Evolutionary conservation across 371 early-diverging fungal genomes (phyloP).

Genomic region (Mucor lusitanicus): DNA sequence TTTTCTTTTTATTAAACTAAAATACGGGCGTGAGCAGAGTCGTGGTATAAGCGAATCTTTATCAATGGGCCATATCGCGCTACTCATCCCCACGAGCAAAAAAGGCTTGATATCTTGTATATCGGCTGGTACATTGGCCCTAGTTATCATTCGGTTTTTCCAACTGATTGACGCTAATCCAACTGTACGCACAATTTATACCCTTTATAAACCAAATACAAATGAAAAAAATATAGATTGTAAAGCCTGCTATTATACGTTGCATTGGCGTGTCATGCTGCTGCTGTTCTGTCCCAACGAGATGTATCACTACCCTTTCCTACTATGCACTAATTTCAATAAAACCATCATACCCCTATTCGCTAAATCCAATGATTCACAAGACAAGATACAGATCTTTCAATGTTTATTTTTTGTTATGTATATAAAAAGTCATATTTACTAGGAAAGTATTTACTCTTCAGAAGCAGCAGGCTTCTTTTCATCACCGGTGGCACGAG

Average conservation of each 20-base stretch:
- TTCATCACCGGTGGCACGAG: slow-evolving; percentile 82
- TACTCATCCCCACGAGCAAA: slow-evolving; percentile 37
- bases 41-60: slow-evolving; percentile 42
- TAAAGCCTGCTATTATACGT: background rate
- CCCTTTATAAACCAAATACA: background rate
- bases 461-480: slow-evolving; percentile 50
- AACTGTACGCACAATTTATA: slow-evolving; percentile 24
- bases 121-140: slow-evolving; percentile 27
- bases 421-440: background rate
- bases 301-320: too few relatives aligned
- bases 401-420: background rate
- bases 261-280: background rate
- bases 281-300: too few relatives aligned
- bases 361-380: background rate
- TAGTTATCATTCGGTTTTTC: slow-evolving; percentile 23
- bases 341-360: background rate
- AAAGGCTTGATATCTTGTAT: slow-evolving; percentile 20
- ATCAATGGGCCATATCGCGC: slow-evolving; percentile 38
- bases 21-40: slow-evolving; percentile 41
- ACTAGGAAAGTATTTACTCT: slow-evolving; percentile 21
- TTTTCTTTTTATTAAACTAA: slow-evolving; percentile 16
- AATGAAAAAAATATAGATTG: slow-evolving; percentile 13
- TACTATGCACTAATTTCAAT: background rate
- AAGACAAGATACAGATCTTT: background rate
- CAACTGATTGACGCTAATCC: slow-evolving; percentile 29